phyloP scores from a whole-genome alignment of 495 filamentous ascomycete genomes.

The Aspergillus nidulans region DNA sequence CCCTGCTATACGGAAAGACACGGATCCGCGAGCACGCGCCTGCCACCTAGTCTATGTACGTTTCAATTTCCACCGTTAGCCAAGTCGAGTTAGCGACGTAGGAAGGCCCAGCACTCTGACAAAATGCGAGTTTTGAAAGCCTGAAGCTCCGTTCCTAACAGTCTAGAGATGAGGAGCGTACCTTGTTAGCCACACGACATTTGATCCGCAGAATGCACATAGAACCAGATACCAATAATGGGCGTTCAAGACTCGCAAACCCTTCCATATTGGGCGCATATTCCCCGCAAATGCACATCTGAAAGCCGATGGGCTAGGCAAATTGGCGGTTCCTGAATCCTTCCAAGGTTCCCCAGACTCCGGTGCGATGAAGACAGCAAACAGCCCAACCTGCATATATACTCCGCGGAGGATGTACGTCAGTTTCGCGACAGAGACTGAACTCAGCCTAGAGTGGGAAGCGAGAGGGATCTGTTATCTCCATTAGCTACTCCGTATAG shows the following conservation, averaged over 20 bases:
- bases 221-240: neutral
- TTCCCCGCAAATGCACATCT: neutral
- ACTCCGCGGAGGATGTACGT: neutral
- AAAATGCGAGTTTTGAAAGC: neutral
- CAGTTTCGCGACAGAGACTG: slow-evolving; percentile 1
- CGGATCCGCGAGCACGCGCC: slow-evolving; percentile 1
- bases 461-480: neutral
- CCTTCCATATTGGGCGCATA: slow-evolving; percentile 3
- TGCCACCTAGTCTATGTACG: neutral
- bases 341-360: neutral
- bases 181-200: neutral
- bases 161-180: neutral
- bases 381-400: neutral
- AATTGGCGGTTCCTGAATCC: slow-evolving; percentile 4
- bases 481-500: too few species aligned
- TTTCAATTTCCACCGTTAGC: neutral
- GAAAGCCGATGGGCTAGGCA: neutral
- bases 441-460: slow-evolving; percentile 2
- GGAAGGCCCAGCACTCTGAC: neutral
- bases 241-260: neutral
- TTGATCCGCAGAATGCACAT: neutral
- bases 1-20: slow-evolving; percentile 4
- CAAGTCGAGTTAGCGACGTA: neutral
- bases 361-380: neutral
- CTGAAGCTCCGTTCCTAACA: neutral